These are phyloP conservation scores for Pichia sp. DNA, from an alignment of 1,139 yeast genomes.

Conservation along the genomic window DNA sequence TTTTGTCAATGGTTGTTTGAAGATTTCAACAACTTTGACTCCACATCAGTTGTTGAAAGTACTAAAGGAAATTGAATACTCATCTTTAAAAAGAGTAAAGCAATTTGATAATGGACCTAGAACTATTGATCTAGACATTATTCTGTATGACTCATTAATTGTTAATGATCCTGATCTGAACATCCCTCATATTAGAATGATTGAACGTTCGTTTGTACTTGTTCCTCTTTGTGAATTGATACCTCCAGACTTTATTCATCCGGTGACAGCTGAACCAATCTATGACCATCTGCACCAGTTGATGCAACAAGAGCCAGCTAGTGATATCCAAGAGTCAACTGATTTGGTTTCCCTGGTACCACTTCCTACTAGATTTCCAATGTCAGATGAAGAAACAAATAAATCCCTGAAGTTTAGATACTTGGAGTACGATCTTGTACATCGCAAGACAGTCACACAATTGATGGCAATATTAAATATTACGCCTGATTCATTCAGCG, in stretches of 20 bases:
- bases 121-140: conserved; percentile 80
- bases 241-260: conserved; percentile 62
- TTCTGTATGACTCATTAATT: conserved; percentile 61
- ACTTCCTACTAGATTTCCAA: conserved; percentile 30
- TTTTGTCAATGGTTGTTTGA: conserved; percentile 79
- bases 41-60: conserved; percentile 62
- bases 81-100: conserved; percentile 66
- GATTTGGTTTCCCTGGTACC: conserved; percentile 46
- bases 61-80: conserved; percentile 74
- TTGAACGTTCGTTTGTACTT: conserved; percentile 85
- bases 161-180: conserved; percentile 54
- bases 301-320: conserved; percentile 29
- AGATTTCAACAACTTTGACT: conserved; percentile 48
- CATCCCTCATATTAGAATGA: conserved; percentile 83
- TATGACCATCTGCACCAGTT: conserved; percentile 64
- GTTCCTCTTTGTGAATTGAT: conserved; percentile 82
- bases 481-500: conserved; percentile 95
- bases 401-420: conserved; percentile 23
- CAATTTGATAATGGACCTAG: conserved; percentile 88
- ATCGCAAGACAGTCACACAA: conserved; percentile 39
- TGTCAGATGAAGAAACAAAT: conserved; percentile 11
- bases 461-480: conserved; percentile 86
- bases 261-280: conserved; percentile 78
- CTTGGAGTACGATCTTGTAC: conserved; percentile 37
- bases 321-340: conserved; percentile 44